Base-by-base conservation (phyloP, 352 stramenopile genomes). In the Globisporangium solare region DNA sequence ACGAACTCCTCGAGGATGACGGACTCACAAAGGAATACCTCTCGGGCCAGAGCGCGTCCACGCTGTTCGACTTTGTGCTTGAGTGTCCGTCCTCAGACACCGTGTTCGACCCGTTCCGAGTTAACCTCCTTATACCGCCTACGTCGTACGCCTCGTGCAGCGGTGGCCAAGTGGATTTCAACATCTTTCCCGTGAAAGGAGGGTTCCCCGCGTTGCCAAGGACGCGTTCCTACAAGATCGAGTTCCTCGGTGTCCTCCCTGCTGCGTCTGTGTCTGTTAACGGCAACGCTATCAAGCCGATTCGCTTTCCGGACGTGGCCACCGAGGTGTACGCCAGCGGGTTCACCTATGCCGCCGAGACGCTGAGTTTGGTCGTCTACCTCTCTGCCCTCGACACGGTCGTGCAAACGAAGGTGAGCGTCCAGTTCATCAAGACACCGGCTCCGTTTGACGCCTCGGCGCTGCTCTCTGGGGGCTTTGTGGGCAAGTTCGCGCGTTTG, bases 1-100 rank as follows among this genome's bases (percentile, higher is more conserved):
- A 59, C 15, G 39, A 54, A 7, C 50, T 77, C 17, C 70, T 73
- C 54, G 65, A 74, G 31, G 70, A 79, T 47, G 68, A 71, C 40
- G 70, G 70, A 27, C 32, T 65, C 12, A 53, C 70, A 17, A 55
- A 66, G 14, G 60, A 49, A n/a, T 76, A 79, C 47, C 31, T 67
- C 21, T 37, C 51, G 2, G 50, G 24, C 2, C 21, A 63, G 10
- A 37, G 53, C 35, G 24, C 63, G 2, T 58, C 56, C 21, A 69
- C 51, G 5, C 24, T 60, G 4, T 61, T 68, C 24, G 60, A 67
- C 20, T 69, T 61, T 24, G 49, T 56, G 22, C 18, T 47, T 6
- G 14, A 47, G 4, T 37, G 12, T 2, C 17, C 47, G 4, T n/a
- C 55, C 0, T 52, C 43, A 20, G 18, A 35, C 21, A 54, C 35